Evolutionary conservation across 306 rosid genomes (phyloP), one percentile per base, ranked within the genome.

Genomic region (Biancaea sappan): DNA sequence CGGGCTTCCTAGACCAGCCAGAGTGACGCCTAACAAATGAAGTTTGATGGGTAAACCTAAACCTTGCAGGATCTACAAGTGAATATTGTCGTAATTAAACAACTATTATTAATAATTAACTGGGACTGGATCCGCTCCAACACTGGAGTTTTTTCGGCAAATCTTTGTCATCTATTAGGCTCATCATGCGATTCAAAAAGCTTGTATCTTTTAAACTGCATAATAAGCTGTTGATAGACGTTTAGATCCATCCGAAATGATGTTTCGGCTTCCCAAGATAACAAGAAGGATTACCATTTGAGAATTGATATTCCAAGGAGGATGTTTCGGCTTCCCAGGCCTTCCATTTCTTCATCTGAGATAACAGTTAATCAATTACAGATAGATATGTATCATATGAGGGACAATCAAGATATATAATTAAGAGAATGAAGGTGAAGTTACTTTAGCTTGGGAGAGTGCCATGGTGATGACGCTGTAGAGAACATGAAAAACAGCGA

Each of bases 291-390:
- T 18, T 78, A 91, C 97, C 94, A 69, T 88, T 84, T 19, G 85
- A 70, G 74, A 81, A 85, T 52, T 91, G 88, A 71, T 91, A 88
- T 81, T 87, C 94, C 4, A 88, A 22, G 28, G 96, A 86, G 2
- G 91, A 71, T 43, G 90, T 91, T 74, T 91, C 90, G 0, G 61
- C 83, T 77, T 91, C 94, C 96, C 94, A 91, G 8, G 84, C 61
- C 82, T 88, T 86, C 97, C 92, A 88, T 79, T 82, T 88, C 68
- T 77, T 77, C 89, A 87, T 84, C 94, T 91, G 25, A 73, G 21
- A 9, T 8, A 2, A 40, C 1, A 40, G 5, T 31, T 31, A 31
- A 31, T 31, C 34, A 31, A 34, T 2, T 41, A 41, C 8, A 37
- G 1, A 37, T 37, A 37, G 7, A 41, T 2, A 11, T 12, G 47